Evolutionary conservation across 306 rosid genomes (phyloP).

Genomic region (Spatholobus suberectus): DNA sequence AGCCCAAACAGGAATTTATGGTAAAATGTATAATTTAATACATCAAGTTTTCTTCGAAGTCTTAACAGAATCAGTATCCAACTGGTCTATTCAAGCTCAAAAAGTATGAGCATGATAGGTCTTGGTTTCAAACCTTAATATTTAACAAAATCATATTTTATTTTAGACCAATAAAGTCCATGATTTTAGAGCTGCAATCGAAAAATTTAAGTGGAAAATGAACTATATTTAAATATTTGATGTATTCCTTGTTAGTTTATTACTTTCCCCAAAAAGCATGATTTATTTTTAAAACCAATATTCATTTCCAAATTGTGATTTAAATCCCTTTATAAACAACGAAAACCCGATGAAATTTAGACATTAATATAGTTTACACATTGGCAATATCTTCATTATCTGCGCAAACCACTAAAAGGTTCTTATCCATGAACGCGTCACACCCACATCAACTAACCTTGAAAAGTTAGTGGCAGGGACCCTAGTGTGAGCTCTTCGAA

Average conservation of each 20-base stretch:
- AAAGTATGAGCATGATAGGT: neutral
- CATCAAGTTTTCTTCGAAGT: neutral
- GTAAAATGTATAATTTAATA: neutral
- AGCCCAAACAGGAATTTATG: neutral
- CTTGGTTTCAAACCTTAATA: neutral
- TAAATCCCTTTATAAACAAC: neutral
- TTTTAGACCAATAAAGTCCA: neutral
- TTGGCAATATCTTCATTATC: neutral
- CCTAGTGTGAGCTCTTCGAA: constrained; percentile 84
- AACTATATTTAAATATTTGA: neutral
- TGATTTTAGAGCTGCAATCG: neutral
- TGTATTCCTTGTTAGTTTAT: neutral
- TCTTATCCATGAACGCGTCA: neutral
- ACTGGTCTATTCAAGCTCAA: neutral
- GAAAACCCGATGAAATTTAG: neutral
- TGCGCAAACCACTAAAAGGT: neutral
- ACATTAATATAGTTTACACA: neutral
- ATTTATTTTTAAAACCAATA: neutral
- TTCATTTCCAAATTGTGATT: neutral
- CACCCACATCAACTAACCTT: constrained; percentile 57
- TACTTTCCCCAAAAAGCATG: neutral
- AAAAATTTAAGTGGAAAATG: neutral
- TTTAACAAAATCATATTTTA: neutral
- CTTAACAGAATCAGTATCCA: neutral
- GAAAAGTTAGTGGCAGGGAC: constrained; percentile 87